Conservation (phyloP, 441 rosid genomes). For the Isatis lusitanica region DNA sequence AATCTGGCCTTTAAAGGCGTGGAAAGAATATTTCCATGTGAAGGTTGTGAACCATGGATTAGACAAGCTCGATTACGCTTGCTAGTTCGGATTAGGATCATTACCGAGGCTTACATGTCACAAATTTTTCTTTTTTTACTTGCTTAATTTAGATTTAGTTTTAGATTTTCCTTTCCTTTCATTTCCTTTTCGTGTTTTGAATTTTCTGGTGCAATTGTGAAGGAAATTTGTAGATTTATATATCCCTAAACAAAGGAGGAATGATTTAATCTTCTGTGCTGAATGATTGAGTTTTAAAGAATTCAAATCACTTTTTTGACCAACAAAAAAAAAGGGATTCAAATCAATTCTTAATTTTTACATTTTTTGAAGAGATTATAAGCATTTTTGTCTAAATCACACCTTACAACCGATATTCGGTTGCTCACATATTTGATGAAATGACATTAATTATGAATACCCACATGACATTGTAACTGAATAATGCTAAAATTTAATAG, state of each 20-base stretch:
- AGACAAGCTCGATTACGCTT: neutral
- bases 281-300: no score
- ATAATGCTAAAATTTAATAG: no score
- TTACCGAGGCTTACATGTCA: neutral
- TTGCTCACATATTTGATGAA: no score
- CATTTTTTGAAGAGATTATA: no score
- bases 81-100: neutral
- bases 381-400: no score
- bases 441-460: neutral
- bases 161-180: neutral
- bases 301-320: no score
- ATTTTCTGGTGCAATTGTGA: neutral
- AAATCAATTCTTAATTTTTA: no score
- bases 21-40: conserved; percentile 58
- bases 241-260: neutral
- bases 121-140: neutral
- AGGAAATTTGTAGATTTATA: neutral
- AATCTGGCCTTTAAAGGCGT: conserved; percentile 51
- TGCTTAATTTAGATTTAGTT: neutral
- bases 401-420: no score
- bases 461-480: neutral
- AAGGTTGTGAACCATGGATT: conserved; percentile 37
- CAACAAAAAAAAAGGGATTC: no score
- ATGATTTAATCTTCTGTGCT: neutral
- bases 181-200: neutral